phyloP scores from a whole-genome alignment of 179 eudicot genomes.

The Nepenthes alata region DNA sequence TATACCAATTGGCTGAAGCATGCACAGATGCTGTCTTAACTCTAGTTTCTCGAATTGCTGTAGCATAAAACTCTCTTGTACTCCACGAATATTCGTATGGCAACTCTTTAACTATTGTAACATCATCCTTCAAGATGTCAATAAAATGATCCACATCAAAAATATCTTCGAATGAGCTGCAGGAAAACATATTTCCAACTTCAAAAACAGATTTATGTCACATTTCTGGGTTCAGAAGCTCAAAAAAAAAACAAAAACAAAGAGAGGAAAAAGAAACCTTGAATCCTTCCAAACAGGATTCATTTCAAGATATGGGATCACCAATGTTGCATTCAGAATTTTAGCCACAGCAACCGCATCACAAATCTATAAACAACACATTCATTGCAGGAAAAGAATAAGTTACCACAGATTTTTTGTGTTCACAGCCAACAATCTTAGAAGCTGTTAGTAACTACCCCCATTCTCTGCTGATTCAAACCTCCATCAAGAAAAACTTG shows the following conservation, averaged over 20 bases:
- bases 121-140: constrained; percentile 66
- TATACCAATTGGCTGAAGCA: constrained; percentile 92
- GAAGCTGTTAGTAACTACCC: constrained; percentile 41
- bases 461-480: constrained; percentile 95
- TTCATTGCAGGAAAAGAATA: neutral
- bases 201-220: constrained; percentile 11
- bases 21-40: constrained; percentile 92
- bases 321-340: constrained; percentile 85
- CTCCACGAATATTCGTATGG: constrained; percentile 91
- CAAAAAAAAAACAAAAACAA: constrained; percentile 1
- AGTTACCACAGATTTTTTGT: neutral
- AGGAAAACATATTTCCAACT: constrained; percentile 7
- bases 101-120: constrained; percentile 68
- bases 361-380: constrained; percentile 43
- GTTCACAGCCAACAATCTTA: neutral
- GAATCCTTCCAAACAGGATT: constrained; percentile 98
- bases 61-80: constrained; percentile 79
- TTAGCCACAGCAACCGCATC: constrained; percentile 98
- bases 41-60: constrained; percentile 85
- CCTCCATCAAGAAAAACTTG: constrained; percentile 98
- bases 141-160: constrained; percentile 97
- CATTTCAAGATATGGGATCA: constrained; percentile 91
- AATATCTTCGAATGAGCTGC: constrained; percentile 82
- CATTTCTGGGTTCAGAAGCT: neutral
- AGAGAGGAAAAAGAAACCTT: constrained; percentile 31